Evolutionary conservation across 495 filamentous ascomycete species (phyloP).

Genomic region (Glutinoglossum americanum): DNA sequence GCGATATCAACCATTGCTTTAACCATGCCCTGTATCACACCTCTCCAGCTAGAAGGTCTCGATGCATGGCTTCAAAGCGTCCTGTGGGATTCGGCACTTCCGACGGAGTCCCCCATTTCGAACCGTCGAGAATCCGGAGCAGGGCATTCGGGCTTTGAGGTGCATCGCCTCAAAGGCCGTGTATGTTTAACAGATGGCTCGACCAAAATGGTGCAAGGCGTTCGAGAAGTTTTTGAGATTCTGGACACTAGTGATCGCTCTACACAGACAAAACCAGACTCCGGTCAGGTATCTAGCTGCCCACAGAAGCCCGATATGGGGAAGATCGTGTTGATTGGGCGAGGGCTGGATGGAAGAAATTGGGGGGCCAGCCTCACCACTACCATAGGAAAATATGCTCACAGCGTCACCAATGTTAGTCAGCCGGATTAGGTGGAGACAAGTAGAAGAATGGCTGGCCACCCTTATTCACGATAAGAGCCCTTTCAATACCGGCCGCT

Average conservation of each 20-base stretch:
- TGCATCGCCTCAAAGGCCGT: conserved; percentile 74
- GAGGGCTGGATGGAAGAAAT: conserved; percentile 26
- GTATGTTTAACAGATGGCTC: conserved; percentile 36
- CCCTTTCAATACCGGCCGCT: conserved; percentile 90
- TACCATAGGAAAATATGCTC: background rate
- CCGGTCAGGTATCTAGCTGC: background rate
- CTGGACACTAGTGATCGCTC: conserved; percentile 34
- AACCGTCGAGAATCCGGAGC: background rate
- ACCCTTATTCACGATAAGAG: conserved; percentile 66
- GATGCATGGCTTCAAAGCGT: conserved; percentile 70
- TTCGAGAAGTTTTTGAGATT: conserved; percentile 84
- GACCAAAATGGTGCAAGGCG: conserved; percentile 67
- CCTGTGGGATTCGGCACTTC: conserved; percentile 61
- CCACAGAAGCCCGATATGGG: conserved; percentile 19
- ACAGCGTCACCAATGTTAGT: background rate
- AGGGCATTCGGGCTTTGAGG: conserved; percentile 28
- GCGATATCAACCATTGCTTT: conserved; percentile 75
- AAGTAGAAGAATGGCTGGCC: no score
- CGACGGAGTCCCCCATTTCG: conserved; percentile 13
- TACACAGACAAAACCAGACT: conserved; percentile 7
- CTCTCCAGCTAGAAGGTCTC: conserved; percentile 31
- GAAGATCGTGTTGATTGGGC: conserved; percentile 67
- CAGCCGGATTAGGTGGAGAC: no score
- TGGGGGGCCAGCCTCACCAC: conserved; percentile 14
- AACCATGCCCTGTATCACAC: conserved; percentile 30